These are phyloP conservation scores for Yamadazyma phyllophila DNA, from an alignment of 805 yeast species.

Conservation along the genomic window DNA sequence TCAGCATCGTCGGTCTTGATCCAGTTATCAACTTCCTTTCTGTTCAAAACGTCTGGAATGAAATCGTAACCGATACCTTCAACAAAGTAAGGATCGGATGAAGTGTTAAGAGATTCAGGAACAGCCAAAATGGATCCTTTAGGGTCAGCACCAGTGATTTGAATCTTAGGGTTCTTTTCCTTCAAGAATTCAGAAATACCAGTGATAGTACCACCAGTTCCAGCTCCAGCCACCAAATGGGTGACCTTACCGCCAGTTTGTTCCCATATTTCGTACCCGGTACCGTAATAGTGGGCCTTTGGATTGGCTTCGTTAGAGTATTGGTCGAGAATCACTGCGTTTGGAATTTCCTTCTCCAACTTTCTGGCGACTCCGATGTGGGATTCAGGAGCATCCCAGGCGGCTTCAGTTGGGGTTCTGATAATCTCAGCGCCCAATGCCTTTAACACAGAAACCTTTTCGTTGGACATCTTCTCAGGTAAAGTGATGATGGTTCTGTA, in stretches of 20 bases:
- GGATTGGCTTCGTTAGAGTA: slow-evolving; percentile 79
- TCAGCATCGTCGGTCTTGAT: slow-evolving; percentile 82
- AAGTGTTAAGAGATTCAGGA: slow-evolving; percentile 67
- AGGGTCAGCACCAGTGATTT: slow-evolving; percentile 81
- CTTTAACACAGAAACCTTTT: slow-evolving; percentile 81
- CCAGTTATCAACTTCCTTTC: slow-evolving; percentile 71
- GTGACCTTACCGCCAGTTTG: slow-evolving; percentile 71
- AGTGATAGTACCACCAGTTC: slow-evolving; percentile 96
- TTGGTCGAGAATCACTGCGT: slow-evolving; percentile 81
- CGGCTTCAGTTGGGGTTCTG: slow-evolving; percentile 90
- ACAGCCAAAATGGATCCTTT: slow-evolving; percentile 80
- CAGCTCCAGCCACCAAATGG: slow-evolving; percentile 86
- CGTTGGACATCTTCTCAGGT: slow-evolving; percentile 92
- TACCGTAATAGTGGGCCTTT: slow-evolving; percentile 77
- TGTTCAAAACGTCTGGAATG: slow-evolving; percentile 74
- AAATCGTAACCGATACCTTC: slow-evolving; percentile 93
- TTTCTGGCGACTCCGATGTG: slow-evolving; percentile 86
- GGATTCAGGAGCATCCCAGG: slow-evolving; percentile 89
- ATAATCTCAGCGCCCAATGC: slow-evolving; percentile 90
- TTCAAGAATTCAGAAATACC: slow-evolving; percentile 82
- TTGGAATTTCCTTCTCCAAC: slow-evolving; percentile 78
- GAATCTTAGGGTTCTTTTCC: slow-evolving; percentile 60
- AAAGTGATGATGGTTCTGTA: slow-evolving; percentile 83
- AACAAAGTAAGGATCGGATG: slow-evolving; percentile 64
- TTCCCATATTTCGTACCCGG: slow-evolving; percentile 83